Base-by-base conservation (phyloP, 495 filamentous ascomycete genomes). In the Daldinia childiae region DNA sequence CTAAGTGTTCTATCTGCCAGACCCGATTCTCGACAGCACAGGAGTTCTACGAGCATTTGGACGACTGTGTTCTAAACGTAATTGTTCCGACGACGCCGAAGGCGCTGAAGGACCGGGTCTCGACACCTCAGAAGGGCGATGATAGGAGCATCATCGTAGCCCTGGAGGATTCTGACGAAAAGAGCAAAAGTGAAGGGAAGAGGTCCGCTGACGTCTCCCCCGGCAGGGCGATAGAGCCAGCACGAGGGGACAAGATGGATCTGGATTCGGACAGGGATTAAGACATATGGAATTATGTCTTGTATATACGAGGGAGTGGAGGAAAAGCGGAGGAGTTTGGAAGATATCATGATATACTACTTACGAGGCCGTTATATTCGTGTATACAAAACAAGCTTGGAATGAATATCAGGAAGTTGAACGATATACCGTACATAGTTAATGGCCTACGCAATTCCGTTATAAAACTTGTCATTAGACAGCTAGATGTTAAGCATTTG, bases 41-140 rank as follows among this genome's bases (percentile, higher is more conserved):
- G 78, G 94, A 98, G 72, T 98, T 98, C 81, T 98, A 98, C 78
- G 95, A 99, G 82, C 95, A 99, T 85, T 80, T 99, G 71, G 95
- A 99, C 76, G 95, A 99, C 80, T 99, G 95, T 77, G 96, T 99
- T 32, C 87, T 98, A 38, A 93, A 94, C 64, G 93, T 97, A 39
- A 97, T 99, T 57, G 95, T 98, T 69, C 94, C 97, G 73, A 81
- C 93, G 86, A 64, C 90, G 89, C 85, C 89, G 84, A 81, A 90
- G 85, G 51, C 64, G n/a, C 51, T 73, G 62, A 89, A 92, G 75
- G 85, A 83, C 66, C 82, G 90, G 61, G 83, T 86, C 24, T 87
- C 85, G 69, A 86, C 79, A 68, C 84, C 82, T 74, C 82, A 87
- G 48, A 83, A 74, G 66, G 72, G 67, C 41, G 69, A 77, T 78